Percentiles rank a stretch among this genome's conserved stretches.
Conservation (phyloP, 352 stramenopile species). For the Globisporangium mamillatum region DNA sequence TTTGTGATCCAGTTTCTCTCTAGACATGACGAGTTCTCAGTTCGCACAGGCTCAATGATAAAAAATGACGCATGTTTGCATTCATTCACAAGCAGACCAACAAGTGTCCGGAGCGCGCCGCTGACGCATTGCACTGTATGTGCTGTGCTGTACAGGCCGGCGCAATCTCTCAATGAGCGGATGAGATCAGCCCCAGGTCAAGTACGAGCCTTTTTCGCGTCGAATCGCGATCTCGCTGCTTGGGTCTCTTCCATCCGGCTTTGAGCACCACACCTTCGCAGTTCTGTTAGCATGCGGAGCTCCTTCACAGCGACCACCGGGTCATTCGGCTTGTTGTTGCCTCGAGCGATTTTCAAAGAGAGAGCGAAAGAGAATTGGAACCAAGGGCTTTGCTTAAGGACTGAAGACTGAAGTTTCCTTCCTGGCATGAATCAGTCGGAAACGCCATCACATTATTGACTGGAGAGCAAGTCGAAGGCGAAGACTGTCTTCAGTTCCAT, state of each 20-base stretch:
- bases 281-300: too few species aligned
- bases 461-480: too few species aligned
- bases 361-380: neutral
- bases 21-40: neutral
- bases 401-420: neutral
- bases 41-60: neutral
- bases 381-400: neutral
- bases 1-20: neutral
- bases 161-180: neutral
- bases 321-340: neutral
- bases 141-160: neutral
- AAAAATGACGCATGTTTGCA: neutral
- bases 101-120: neutral
- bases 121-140: neutral
- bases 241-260: neutral
- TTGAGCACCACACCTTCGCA: too few species aligned
- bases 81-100: neutral
- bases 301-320: neutral
- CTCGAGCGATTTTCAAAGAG: neutral
- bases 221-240: neutral
- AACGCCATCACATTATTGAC: neutral
- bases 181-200: neutral
- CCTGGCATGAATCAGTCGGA: neutral
- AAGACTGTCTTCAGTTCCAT: neutral
- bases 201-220: neutral